Evolutionary conservation across 2,329 filamentous ascomycete species (phyloP).

Genomic region (Sporothrix dimorphospora): DNA sequence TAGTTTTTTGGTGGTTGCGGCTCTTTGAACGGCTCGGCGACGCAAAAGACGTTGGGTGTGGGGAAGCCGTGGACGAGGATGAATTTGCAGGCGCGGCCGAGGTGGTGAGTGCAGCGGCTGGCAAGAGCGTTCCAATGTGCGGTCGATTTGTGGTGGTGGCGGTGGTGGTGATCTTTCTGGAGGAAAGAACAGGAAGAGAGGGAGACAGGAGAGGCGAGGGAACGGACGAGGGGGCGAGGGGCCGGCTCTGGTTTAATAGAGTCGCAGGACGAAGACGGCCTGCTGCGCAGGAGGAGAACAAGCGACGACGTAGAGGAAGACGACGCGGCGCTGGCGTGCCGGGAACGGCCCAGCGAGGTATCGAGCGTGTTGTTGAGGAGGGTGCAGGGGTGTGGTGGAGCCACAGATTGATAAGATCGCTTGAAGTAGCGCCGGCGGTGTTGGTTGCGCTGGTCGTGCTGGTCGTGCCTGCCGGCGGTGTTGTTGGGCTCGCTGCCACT

Average conservation of each 20-base stretch:
- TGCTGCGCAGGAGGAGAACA: neutral
- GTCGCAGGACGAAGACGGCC: neutral
- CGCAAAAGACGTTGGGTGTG: neutral
- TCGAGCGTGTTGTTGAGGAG: neutral
- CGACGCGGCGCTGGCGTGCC: conserved; percentile 11
- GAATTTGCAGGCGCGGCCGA: conserved; percentile 13
- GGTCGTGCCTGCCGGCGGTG: conserved; percentile 9
- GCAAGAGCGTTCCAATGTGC: neutral
- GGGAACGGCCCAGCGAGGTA: conserved; percentile 13
- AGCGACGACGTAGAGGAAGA: neutral
- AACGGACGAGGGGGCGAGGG: neutral
- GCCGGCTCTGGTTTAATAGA: conserved; percentile 10
- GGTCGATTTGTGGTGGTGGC: neutral
- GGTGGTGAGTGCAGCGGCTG: conserved; percentile 8
- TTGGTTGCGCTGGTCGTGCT: neutral
- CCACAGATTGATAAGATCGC: conserved; percentile 27
- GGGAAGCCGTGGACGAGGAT: conserved; percentile 16
- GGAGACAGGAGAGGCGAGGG: no score
- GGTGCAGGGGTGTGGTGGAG: conserved; percentile 6
- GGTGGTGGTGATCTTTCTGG: neutral
- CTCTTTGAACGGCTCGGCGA: neutral
- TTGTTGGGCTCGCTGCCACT: neutral
- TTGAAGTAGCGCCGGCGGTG: conserved; percentile 14
- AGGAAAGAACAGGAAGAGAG: neutral
- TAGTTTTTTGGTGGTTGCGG: neutral